Evolutionary conservation across 371 early-diverging fungal species (phyloP), one percentile per base, ranked within the genome.

Genomic region (Lichtheimia hyalospora): DNA sequence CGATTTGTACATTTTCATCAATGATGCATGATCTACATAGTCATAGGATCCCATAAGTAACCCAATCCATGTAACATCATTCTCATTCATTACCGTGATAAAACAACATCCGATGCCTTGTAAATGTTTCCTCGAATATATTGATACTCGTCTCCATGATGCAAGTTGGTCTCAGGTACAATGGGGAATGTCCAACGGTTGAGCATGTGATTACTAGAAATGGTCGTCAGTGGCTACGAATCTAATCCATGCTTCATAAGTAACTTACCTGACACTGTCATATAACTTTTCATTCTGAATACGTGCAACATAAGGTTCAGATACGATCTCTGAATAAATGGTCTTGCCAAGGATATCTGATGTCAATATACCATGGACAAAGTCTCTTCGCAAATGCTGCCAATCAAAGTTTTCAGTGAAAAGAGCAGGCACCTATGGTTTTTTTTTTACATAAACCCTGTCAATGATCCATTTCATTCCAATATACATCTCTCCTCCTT

Each of bases 321-420:
- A 66, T 23, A 94, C 75, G 49, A 95, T 74, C 49, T 96, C 88
- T 39, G 86, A 81, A 68, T 95, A 92, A 41, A 98, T 92, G 2
- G 94, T 90, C 71, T 94, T 92, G 21, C 88, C 89, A 49, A 96
- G 76, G 52, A 96, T 80, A 60, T 96, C 96, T 3, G 95, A 94
- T 39, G 90, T 91, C 60, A 96, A 68, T 51, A 97, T 91, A 50
- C 96, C 96, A 39, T 89, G 86, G 12, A 97, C 90, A 74, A 98
- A 98, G 71, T 98, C 94, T 18, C 81, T 78, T 21, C 96, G 85
- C 49, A 96, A 79, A 43, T 88, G 86, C 71, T 96, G 96, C 82
- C 96, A 97, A 77, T 98, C 98, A 74, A 96, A 97, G 79, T 97
- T 97, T 66, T 98, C 97, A 3, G 93, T 92, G 62, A 96, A 96